A percentile compares a stretch with the other conserved stretches of the same genome.
phyloP scores from a whole-genome alignment of 1,284 basidiomycete species.

The Fomitopsis palustris region DNA sequence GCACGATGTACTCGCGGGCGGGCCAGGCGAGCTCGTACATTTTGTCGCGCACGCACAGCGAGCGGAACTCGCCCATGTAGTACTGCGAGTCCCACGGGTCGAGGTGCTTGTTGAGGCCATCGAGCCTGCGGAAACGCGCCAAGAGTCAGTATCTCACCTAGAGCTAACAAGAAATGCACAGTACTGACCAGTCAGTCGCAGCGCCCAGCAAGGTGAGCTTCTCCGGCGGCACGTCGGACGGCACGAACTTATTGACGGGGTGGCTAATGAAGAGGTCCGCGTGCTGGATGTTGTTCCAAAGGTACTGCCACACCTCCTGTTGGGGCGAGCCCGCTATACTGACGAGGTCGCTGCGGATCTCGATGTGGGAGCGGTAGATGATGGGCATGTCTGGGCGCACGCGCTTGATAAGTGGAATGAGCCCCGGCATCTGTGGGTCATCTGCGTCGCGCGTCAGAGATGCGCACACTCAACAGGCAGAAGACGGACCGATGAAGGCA shows the following conservation, averaged over 20 bases:
- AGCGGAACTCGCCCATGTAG: constrained; percentile 83
- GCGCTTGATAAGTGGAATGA: constrained; percentile 85
- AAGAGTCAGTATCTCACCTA: neutral
- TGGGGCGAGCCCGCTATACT: constrained; percentile 75
- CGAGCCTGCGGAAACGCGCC: constrained; percentile 50
- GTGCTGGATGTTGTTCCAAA: constrained; percentile 84
- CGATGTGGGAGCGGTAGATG: constrained; percentile 88
- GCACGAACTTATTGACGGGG: constrained; percentile 89
- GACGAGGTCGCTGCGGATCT: constrained; percentile 79
- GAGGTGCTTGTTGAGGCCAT: constrained; percentile 85
- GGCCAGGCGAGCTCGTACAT: constrained; percentile 80
- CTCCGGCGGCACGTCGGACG: constrained; percentile 71
- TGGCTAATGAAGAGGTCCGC: constrained; percentile 88
- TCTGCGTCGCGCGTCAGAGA: constrained; percentile 36
- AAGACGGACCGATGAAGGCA: constrained; percentile 70
- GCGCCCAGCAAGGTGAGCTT: constrained; percentile 72
- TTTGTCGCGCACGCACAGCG: constrained; percentile 69
- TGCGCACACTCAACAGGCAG: neutral
- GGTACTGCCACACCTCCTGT: constrained; percentile 85
- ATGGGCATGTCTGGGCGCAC: constrained; percentile 78
- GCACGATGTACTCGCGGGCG: constrained; percentile 74
- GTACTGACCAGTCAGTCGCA: constrained; percentile 70
- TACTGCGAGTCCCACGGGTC: constrained; percentile 70
- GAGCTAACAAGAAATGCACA: neutral
- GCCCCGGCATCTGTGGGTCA: constrained; percentile 82